These are phyloP conservation scores for Malania oleifera DNA, from an alignment of 164 flowering plant genomes.

Conservation along the genomic window DNA sequence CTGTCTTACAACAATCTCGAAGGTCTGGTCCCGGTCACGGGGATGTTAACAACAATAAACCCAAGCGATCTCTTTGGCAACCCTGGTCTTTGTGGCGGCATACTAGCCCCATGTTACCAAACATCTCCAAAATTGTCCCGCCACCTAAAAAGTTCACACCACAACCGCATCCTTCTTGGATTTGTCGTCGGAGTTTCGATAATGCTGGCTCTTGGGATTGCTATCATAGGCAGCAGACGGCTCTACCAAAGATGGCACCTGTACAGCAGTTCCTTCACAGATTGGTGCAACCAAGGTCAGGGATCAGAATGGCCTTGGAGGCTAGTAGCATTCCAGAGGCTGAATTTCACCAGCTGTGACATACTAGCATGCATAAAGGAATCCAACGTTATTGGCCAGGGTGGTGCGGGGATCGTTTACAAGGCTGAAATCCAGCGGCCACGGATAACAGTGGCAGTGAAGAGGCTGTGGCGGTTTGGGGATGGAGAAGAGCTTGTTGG, in stretches of 20 bases:
- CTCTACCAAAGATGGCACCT: background rate
- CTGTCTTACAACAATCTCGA: conserved; percentile 47
- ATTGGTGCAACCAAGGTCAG: conserved; percentile 10
- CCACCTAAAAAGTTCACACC: conserved; percentile 16
- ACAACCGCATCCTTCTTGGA: conserved; percentile 30
- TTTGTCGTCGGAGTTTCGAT: conserved; percentile 21
- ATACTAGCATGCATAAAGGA: conserved; percentile 64
- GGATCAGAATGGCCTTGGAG: conserved; percentile 42
- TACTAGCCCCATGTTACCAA: conserved; percentile 43
- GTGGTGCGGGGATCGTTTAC: conserved; percentile 78
- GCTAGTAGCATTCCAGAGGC: conserved; percentile 63
- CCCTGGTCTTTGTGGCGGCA: conserved; percentile 57
- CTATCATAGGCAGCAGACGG: conserved; percentile 19
- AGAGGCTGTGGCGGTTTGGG: conserved; percentile 46
- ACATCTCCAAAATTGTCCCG: background rate
- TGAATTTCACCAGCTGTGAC: conserved; percentile 48
- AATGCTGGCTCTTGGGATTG: conserved; percentile 12
- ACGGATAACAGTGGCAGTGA: conserved; percentile 52
- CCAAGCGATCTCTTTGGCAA: conserved; percentile 45
- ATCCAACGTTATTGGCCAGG: conserved; percentile 61
- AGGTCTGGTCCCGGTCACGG: conserved; percentile 46
- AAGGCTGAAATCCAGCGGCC: conserved; percentile 56
- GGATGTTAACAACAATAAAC: conserved; percentile 35
- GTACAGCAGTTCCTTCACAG: background rate
- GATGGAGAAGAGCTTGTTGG: conserved; percentile 53